phyloP scores from a whole-genome alignment of 495 filamentous ascomycete genomes.

The Penicillium arizonense region DNA sequence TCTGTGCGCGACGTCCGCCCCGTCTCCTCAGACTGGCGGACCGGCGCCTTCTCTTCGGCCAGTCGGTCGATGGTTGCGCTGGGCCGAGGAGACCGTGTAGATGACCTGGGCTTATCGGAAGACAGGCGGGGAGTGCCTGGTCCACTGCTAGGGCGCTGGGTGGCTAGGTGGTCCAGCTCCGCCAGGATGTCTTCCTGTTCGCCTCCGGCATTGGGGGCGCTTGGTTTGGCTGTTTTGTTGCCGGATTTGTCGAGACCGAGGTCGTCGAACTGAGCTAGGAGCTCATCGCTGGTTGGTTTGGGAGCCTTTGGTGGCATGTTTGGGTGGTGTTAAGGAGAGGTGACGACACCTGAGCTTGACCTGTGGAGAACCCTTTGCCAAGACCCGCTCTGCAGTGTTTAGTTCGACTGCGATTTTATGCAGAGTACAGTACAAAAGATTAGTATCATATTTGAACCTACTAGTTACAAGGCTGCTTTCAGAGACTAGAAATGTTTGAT shows the following conservation, averaged over 20 bases:
- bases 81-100: conserved; percentile 56
- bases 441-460: too few relatives aligned
- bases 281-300: conserved; percentile 72
- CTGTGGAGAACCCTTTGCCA: conserved; percentile 25
- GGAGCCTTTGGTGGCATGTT: conserved; percentile 48
- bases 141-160: conserved; percentile 64
- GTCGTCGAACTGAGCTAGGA: conserved; percentile 77
- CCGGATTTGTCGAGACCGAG: conserved; percentile 53
- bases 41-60: conserved; percentile 59
- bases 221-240: conserved; percentile 42
- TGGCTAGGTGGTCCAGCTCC: conserved; percentile 77
- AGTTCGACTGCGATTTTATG: not conserved
- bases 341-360: conserved; percentile 31
- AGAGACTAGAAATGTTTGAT: too few relatives aligned
- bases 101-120: conserved; percentile 47
- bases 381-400: conserved; percentile 16
- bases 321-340: conserved; percentile 28
- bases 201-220: conserved; percentile 39
- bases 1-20: conserved; percentile 61
- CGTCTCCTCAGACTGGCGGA: conserved; percentile 75
- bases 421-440: too few relatives aligned
- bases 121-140: conserved; percentile 81
- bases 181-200: conserved; percentile 70
- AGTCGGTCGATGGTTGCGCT: conserved; percentile 54
- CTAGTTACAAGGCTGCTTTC: too few relatives aligned